Base-by-base conservation (phyloP, 2,329 filamentous ascomycete genomes). In the Cercospora canescens region DNA sequence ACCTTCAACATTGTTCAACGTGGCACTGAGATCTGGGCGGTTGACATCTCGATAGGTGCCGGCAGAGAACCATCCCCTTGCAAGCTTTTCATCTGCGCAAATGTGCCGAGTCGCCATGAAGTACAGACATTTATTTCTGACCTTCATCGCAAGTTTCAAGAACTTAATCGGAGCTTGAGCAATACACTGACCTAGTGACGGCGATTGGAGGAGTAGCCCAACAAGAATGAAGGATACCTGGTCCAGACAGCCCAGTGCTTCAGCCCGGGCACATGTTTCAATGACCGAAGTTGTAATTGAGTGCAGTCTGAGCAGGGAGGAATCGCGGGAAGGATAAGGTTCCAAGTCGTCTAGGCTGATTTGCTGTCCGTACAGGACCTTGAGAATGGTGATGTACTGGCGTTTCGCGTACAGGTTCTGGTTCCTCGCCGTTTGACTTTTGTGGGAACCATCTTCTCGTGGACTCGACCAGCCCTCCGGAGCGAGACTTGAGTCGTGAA, bases 401-500 rank as follows among this genome's bases (percentile, higher is more conserved):
- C 59, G 41, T 21, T 62, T 54, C 11, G 59, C 59, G 16, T 62
- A 62, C 11, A 62, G 12, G 12, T 54, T 62, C 45, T 62, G 59
- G 11, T 54, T 62, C 6, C 59, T 24, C 6, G 59, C 59, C 8
- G 45, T 30, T 28, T 62, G 59, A 3, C 59, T 39, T 24, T 35
- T 50, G 45, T 37, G 24, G 4, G 9, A 11, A 11, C 14, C 12
- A 18, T 54, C 30, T 3, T 62, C 28, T 16, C 59, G 45, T 7
- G 59, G 28, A 5, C 28, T 52, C 3, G 59, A 62, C 59, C 59
- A 62, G 9, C 59, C 59, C 32, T 50, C 4, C 4, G 45, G 59
- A 11, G 59, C 59, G 6, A 62, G 59, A 54, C 39, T 62, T 39
- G 59, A 62, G 59, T 62, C 59, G 45, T 62, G 59, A 14, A 62